These are phyloP conservation scores for Rhynchospora pubera DNA, from an alignment of 176 grass and related monocot species.

Conservation along the genomic window DNA sequence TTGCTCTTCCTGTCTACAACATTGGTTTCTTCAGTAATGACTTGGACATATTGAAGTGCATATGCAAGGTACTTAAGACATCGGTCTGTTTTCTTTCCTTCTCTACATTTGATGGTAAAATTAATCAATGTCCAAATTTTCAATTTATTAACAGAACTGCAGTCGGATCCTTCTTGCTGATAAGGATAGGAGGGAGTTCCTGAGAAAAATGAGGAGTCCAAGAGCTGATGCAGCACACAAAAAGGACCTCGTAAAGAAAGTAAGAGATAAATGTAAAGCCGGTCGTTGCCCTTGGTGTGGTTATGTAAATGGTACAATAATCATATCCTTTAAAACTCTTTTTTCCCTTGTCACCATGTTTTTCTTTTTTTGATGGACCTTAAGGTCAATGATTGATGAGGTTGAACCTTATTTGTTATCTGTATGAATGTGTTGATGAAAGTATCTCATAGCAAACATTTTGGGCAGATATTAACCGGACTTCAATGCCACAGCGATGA, in stretches of 20 bases:
- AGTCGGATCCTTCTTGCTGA: constrained; percentile 70
- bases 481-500: not conserved
- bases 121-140: not conserved
- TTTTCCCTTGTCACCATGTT: not conserved
- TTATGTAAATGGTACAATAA: constrained; percentile 56
- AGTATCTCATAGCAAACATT: too few relatives aligned
- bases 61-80: constrained; percentile 73
- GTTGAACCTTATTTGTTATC: too few relatives aligned
- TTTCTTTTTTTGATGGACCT: not conserved
- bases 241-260: constrained; percentile 60
- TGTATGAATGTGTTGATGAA: too few relatives aligned
- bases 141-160: constrained; percentile 46
- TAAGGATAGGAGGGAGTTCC: constrained; percentile 48
- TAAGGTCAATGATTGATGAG: too few relatives aligned
- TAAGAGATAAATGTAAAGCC: constrained; percentile 92
- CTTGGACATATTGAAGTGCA: constrained; percentile 84
- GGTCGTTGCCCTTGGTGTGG: constrained; percentile 68
- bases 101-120: not conserved
- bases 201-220: constrained; percentile 90
- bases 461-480: not conserved
- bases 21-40: constrained; percentile 68
- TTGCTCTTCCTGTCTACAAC: constrained; percentile 83
- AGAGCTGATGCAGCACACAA: constrained; percentile 48
- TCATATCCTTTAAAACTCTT: not conserved
- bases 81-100: not conserved